Evolutionary conservation across 176 grass and related monocot genomes (phyloP), one percentile per base, ranked within the genome.

Genomic region (Carex scoparia): DNA sequence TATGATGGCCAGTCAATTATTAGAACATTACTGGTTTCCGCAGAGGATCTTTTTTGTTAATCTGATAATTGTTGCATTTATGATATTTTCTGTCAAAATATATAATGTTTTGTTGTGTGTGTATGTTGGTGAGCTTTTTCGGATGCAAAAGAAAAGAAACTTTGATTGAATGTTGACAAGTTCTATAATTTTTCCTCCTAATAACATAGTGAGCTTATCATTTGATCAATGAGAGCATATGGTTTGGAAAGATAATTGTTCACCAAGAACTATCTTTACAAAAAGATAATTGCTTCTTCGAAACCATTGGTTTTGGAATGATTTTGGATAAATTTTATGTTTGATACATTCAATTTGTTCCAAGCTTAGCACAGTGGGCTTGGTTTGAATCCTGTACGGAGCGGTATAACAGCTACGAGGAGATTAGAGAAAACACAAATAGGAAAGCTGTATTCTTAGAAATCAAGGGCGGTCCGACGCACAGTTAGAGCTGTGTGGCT

Each of bases 1-100:
- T 23, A 23, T 23, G 23, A 23, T 23, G 23, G 23, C 23, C 23
- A 23, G 0, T 23, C 23, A 23, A 23, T 23, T 23, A 23, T 23
- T 23, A 23, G 23, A 23, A 23, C 23, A 23, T 23, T 23, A 23
- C 23, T 23, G 23, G 23, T 23, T 23, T 23, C 23, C 23, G 23
- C 23, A 23, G 23, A 23, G 23, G 23, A 23, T 23, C 23, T 23
- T 55, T 76, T 76, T 54, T 54, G 10, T 54, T 30, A 75, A 76
- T 76, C 10, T 76, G 46, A 31, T 76, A 18, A 0, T 53, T n/a
- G 1, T 49, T 51, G 30, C 71, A 62, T 62, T 55, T 55, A 31
- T 76, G n/a, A 76, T 55, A 31, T 31, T 76, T 75, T 33, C 33
- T 55, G 72, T 76, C 48, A 55, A 55, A 76, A 54, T 14, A 76